Base-by-base conservation (phyloP, 768 basidiomycete genomes). In the Suillus brevipes region DNA sequence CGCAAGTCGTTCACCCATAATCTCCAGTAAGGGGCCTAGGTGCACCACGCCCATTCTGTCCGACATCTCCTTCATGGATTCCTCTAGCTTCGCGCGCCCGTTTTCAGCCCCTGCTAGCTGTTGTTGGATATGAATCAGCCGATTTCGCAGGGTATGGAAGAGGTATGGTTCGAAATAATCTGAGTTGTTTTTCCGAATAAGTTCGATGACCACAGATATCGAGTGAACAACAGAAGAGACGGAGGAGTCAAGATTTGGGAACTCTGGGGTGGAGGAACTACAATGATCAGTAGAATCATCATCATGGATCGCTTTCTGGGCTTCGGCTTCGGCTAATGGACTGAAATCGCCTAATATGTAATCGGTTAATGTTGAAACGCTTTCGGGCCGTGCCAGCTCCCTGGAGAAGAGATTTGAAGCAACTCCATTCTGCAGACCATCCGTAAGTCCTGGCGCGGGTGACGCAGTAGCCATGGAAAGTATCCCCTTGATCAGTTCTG, bases 81-180 rank as follows among this genome's bases (percentile, higher is more conserved):
- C 79, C 69, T 94, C 90, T 61, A 92, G 73, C 0, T 83, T 84
- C 66, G 88, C 85, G n/a, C 90, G 81, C 0, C 84, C 85, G 56
- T 90, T 86, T 28, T 87, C 87, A 12, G 80, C 75, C 50, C 77
- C 78, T 63, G 83, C 78, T 40, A 86, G 75, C 58, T 90, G 86
- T 69, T 94, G 93, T 71, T 94, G 94, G 6, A 95, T 85, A 59
- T 89, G 87, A 67, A 98, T 95, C 42, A 98, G 84, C 55, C 94
- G 87, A 73, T 95, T 95, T 58, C 96, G 88, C 50, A 97, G 79
- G 1, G 93, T 95, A 72, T 97, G 96, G 78, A 97, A 98, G 14
- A 98, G 84, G 75, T 95, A 97, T 6, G 96, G 97, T 78, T 99
- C 97, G 73, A 97, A 96, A 74, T 95, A 98, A 75, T 99, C 97